Evolutionary conservation across 148 eudicot genomes (phyloP).

Genomic region (Chenopodium quinoa): DNA sequence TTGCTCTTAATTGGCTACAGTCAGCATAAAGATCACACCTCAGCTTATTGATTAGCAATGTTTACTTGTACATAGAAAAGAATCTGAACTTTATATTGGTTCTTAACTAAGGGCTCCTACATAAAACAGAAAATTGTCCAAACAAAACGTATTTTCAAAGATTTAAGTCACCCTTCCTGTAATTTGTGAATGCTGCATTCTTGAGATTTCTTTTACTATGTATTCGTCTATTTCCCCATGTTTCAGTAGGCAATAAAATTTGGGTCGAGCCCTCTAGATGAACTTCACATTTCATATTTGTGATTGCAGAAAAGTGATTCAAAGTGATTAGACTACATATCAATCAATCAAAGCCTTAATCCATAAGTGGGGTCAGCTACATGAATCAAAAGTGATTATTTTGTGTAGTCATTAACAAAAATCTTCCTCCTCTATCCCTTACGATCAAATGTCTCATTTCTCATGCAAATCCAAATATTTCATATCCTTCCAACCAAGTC

Average conservation of each 20-base stretch:
- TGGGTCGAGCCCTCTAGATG: background rate
- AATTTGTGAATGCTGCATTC: constrained; percentile 6
- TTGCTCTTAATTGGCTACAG: constrained; percentile 29
- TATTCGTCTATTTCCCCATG: background rate
- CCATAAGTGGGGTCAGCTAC: no score
- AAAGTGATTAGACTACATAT: no score
- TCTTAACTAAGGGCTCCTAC: background rate
- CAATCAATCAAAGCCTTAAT: no score
- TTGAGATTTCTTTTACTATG: background rate
- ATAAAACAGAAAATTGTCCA: background rate
- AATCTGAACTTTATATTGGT: background rate
- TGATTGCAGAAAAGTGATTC: no score
- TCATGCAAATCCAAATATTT: no score
- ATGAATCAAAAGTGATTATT: no score
- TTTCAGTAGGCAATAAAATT: background rate
- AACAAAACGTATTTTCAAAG: background rate
- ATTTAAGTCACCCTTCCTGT: background rate
- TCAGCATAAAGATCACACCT: background rate
- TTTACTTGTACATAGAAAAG: constrained; percentile 13
- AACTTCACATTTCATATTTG: no score
- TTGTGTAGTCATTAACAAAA: no score
- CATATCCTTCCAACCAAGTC: no score
- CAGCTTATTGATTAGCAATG: background rate
- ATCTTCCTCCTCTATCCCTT: no score
- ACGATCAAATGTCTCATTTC: no score